A percentile compares a stretch with the other conserved stretches of the same genome.
Conservation (phyloP, 305 asterid species). For the Vinca major region DNA sequence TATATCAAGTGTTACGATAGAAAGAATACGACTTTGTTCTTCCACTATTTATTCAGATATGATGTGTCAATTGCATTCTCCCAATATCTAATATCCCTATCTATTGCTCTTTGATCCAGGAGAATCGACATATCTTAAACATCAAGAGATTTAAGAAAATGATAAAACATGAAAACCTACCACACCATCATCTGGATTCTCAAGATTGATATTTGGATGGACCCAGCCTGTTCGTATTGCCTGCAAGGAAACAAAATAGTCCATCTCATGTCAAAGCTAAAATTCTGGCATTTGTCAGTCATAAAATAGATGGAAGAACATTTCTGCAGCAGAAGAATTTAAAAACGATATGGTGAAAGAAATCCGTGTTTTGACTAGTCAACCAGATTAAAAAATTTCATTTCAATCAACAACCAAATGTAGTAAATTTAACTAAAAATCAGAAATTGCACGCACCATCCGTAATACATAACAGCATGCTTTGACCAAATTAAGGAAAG, state of each 20-base stretch:
- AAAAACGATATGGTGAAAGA: neutral
- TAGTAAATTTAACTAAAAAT: neutral
- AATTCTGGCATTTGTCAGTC: neutral
- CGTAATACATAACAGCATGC: neutral
- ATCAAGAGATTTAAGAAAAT: neutral
- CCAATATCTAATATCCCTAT: neutral
- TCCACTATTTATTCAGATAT: neutral
- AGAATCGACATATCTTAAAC: neutral
- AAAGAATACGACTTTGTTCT: neutral
- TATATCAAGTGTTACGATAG: neutral
- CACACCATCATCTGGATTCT: constrained; percentile 43
- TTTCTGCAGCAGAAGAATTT: neutral
- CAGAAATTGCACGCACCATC: neutral
- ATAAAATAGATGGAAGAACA: neutral
- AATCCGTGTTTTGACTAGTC: neutral
- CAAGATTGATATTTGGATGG: constrained; percentile 50
- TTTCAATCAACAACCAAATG: neutral
- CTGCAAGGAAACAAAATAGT: constrained; percentile 20
- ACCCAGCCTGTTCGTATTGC: constrained; percentile 52
- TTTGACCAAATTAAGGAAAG: neutral
- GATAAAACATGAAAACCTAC: constrained; percentile 19
- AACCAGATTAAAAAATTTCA: neutral
- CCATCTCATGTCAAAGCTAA: neutral
- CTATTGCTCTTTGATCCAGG: neutral
- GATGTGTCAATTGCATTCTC: neutral